Percentiles rank a stretch among this genome's conserved stretches.
Conservation (phyloP, 2,329 filamentous ascomycete genomes). For the Tricladium varicosporioides region DNA sequence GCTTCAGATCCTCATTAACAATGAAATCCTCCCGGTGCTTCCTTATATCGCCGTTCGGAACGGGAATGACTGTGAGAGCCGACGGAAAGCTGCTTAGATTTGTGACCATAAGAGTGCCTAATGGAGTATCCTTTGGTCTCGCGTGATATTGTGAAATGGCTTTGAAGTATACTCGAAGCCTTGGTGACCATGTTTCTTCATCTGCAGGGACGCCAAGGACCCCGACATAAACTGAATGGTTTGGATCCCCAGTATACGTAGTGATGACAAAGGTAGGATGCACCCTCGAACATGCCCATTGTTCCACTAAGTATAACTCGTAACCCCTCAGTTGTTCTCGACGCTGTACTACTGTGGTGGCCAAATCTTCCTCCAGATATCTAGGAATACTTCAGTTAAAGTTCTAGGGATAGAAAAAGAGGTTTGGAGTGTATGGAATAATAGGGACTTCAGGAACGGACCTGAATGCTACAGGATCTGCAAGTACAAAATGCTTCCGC, state of each 20-base stretch:
- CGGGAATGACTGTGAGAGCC: constrained; percentile 83
- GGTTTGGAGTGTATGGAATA: not conserved
- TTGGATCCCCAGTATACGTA: constrained; percentile 85
- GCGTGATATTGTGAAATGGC: constrained; percentile 85
- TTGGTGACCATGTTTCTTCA: constrained; percentile 74
- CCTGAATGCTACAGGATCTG: constrained; percentile 63
- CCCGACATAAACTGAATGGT: constrained; percentile 74
- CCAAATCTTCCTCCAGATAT: constrained; percentile 83
- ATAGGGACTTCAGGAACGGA: constrained; percentile 19
- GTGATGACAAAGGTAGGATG: constrained; percentile 90
- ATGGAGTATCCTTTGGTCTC: constrained; percentile 72
- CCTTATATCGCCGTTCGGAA: constrained; percentile 81
- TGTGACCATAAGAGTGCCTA: constrained; percentile 89
- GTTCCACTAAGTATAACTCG: constrained; percentile 91
- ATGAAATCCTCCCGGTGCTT: constrained; percentile 82
- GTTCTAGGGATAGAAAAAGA: not conserved
- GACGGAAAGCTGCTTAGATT: constrained; percentile 92
- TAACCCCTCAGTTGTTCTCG: constrained; percentile 73
- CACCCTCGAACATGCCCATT: constrained; percentile 91
- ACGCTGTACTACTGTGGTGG: constrained; percentile 72
- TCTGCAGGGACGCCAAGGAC: constrained; percentile 81
- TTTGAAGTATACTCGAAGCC: constrained; percentile 80
- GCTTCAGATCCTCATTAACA: constrained; percentile 91
- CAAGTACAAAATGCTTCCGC: constrained; percentile 60
- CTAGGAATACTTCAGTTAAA: constrained; percentile 35